Conservation (phyloP, 768 basidiomycete genomes). For the Mycena filopes region DNA sequence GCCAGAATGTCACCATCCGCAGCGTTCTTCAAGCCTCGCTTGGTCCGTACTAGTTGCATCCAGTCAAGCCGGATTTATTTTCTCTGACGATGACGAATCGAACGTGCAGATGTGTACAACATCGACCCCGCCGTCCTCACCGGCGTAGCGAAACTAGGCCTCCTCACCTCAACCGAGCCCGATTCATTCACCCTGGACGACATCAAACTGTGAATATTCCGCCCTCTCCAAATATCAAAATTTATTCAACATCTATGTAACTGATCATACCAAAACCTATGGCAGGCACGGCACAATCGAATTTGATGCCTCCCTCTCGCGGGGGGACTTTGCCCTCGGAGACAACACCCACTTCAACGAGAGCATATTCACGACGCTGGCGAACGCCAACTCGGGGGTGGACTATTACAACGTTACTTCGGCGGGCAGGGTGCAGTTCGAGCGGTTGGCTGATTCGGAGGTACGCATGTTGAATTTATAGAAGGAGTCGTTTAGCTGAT, state of each 20-base stretch:
- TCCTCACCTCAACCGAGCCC: conserved; percentile 32
- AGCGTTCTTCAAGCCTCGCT: conserved; percentile 22
- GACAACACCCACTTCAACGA: conserved; percentile 34
- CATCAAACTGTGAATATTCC: conserved; percentile 34
- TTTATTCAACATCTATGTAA: too few species aligned
- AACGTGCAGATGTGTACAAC: conserved; percentile 28
- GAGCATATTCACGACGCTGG: conserved; percentile 30
- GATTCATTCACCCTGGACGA: conserved; percentile 34
- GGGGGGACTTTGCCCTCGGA: conserved; percentile 30
- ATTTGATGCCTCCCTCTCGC: conserved; percentile 33
- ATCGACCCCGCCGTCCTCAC: conserved; percentile 26
- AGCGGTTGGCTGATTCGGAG: conserved; percentile 28
- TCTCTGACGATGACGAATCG: neutral
- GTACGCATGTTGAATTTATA: neutral
- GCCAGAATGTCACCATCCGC: conserved; percentile 26
- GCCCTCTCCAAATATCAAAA: too few species aligned
- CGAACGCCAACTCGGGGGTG: conserved; percentile 32
- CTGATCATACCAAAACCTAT: neutral
- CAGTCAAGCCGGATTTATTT: neutral
- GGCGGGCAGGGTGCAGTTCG: conserved; percentile 27
- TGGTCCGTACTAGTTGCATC: too few species aligned
- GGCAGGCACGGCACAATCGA: conserved; percentile 31
- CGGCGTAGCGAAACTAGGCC: conserved; percentile 29
- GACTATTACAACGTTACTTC: conserved; percentile 32
- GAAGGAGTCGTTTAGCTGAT: too few species aligned